Evolutionary conservation across 208 protist species (phyloP).

Genomic region (Leishmania aethiopica): DNA sequence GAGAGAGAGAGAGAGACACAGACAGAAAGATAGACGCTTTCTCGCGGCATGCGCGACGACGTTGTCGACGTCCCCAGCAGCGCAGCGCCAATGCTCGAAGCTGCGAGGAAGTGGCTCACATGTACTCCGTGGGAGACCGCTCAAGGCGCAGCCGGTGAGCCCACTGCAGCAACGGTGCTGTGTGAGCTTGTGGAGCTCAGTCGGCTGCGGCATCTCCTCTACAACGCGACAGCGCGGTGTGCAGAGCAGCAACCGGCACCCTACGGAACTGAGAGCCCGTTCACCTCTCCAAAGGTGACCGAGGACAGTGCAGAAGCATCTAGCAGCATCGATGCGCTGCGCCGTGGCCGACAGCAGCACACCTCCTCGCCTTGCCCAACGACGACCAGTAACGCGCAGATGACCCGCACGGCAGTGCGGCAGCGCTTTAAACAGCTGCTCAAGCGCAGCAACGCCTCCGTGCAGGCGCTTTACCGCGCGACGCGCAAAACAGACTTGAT

Average conservation of each 20-base stretch:
- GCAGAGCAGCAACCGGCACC: background rate
- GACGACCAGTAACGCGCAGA: background rate
- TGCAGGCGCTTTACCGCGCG: slow-evolving; percentile 5
- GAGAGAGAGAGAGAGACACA: too few relatives aligned
- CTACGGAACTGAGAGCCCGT: background rate
- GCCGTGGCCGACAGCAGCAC: background rate
- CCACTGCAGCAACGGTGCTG: slow-evolving; percentile 14
- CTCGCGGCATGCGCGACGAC: slow-evolving; percentile 9
- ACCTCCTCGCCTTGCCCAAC: background rate
- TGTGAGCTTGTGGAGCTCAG: slow-evolving; percentile 25
- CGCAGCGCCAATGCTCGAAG: slow-evolving; percentile 6
- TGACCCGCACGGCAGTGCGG: background rate
- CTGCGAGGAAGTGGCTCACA: slow-evolving; percentile 6
- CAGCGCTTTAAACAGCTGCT: background rate
- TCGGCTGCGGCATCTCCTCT: slow-evolving; percentile 14
- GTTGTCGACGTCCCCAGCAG: background rate
- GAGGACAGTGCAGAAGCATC: background rate
- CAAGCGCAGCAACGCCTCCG: background rate
- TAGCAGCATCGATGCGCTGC: background rate
- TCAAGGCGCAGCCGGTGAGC: background rate
- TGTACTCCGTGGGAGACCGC: slow-evolving; percentile 3
- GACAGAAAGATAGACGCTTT: background rate
- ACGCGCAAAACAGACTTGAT: background rate
- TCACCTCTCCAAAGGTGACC: background rate
- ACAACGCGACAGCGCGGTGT: background rate